phyloP scores from a whole-genome alignment of 2,329 filamentous ascomycete genomes.

The Gyromitra esculenta region DNA sequence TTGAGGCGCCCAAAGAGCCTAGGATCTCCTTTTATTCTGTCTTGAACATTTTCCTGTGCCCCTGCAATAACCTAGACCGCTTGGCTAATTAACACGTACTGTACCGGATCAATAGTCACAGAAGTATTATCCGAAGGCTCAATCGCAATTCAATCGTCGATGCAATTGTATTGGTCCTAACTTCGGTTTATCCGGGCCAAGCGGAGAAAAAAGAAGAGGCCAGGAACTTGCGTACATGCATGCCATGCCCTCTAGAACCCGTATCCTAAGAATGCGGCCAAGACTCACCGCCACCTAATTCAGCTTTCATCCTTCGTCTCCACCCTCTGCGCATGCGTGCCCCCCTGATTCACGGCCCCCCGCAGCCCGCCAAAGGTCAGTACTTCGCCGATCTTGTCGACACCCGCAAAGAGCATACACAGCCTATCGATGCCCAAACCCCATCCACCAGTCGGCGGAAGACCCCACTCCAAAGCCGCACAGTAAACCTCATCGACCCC shows the following conservation, averaged over 20 bases:
- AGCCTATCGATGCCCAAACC: slow-evolving; percentile 91
- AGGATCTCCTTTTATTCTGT: slow-evolving; percentile 7
- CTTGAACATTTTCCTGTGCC: slow-evolving; percentile 6
- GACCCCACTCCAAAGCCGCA: slow-evolving; percentile 81
- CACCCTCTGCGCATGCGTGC: slow-evolving; percentile 21
- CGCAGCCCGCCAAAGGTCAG: slow-evolving; percentile 87
- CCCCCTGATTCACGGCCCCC: slow-evolving; percentile 61
- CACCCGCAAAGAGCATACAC: slow-evolving; percentile 87
- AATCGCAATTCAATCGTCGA: slow-evolving; percentile 31
- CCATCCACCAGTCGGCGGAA: slow-evolving; percentile 98
- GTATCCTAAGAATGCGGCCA: slow-evolving; percentile 35
- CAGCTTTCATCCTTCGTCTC: slow-evolving; percentile 18
- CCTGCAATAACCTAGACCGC: not conserved
- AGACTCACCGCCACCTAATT: slow-evolving; percentile 7
- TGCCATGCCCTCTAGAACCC: slow-evolving; percentile 12
- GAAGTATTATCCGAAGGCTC: slow-evolving; percentile 43
- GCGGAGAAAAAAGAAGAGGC: slow-evolving; percentile 42
- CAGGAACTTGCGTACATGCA: slow-evolving; percentile 31
- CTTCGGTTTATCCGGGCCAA: slow-evolving; percentile 45
- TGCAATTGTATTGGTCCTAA: slow-evolving; percentile 27
- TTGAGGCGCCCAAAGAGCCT: not conserved
- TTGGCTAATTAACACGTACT: slow-evolving; percentile 36
- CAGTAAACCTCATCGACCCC: slow-evolving; percentile 81
- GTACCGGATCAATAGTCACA: slow-evolving; percentile 38
- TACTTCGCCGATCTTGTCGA: slow-evolving; percentile 82